These are phyloP conservation scores for Calycina marina DNA, from an alignment of 2,329 filamentous ascomycete genomes.

Conservation along the genomic window DNA sequence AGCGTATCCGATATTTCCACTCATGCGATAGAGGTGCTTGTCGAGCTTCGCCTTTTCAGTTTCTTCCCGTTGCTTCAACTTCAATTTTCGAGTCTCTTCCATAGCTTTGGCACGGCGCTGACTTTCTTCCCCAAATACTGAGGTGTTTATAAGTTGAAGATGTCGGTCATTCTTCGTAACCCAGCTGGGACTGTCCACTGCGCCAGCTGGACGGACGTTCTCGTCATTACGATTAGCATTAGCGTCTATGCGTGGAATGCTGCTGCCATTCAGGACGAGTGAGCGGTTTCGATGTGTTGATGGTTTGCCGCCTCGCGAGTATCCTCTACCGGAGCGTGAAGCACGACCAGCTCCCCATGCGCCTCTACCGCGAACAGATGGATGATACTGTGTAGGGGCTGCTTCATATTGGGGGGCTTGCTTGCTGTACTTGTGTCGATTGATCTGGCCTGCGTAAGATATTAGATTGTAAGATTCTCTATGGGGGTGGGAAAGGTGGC, in stretches of 20 bases:
- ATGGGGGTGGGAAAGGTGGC: slow-evolving; percentile 29
- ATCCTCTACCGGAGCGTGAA: slow-evolving; percentile 14
- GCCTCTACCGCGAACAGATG: slow-evolving; percentile 4
- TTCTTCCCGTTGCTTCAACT: slow-evolving; percentile 36
- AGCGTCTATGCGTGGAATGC: slow-evolving; percentile 12
- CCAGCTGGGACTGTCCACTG: slow-evolving; percentile 33
- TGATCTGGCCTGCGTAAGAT: slow-evolving; percentile 51
- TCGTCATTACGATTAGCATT: slow-evolving; percentile 7
- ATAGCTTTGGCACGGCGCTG: slow-evolving; percentile 56
- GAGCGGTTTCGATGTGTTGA: slow-evolving; percentile 39
- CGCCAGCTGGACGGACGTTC: slow-evolving; percentile 5
- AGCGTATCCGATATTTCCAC: slow-evolving; percentile 14
- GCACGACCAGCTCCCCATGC: slow-evolving; percentile 18
- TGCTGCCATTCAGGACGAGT: slow-evolving; percentile 43
- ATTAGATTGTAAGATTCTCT: too few species aligned
- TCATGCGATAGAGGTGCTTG: slow-evolving; percentile 28
- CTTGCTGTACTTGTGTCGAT: slow-evolving; percentile 58
- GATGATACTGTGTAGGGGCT: slow-evolving; percentile 9
- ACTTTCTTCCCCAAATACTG: slow-evolving; percentile 60
- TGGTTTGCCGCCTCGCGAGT: slow-evolving; percentile 24
- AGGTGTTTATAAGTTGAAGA: slow-evolving; percentile 69
- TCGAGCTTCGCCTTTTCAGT: slow-evolving; percentile 45
- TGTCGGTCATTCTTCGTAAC: slow-evolving; percentile 63
- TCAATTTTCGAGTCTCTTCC: slow-evolving; percentile 49
- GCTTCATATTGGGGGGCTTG: slow-evolving; percentile 21